Evolutionary conservation across 768 basidiomycete genomes (phyloP), one percentile per base, ranked within the genome.

Genomic region (Podaxis mareebaensis): DNA sequence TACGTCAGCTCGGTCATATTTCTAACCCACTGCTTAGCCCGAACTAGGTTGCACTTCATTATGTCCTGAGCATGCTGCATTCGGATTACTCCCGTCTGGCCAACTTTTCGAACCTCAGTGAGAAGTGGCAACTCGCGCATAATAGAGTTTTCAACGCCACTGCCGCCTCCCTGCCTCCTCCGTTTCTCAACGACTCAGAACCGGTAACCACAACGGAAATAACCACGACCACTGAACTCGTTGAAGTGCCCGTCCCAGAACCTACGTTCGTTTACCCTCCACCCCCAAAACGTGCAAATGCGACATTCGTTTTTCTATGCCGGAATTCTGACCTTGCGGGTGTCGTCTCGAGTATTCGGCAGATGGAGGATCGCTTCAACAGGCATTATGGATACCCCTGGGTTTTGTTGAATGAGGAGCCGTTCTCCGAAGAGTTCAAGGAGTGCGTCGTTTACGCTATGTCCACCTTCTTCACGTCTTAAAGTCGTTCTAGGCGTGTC

Each of bases 351-450:
- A 86, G 84, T 62, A 85, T 90, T 64, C 83, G 83, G 65, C 83
- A 85, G 64, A 79, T 89, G 74, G 95, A 98, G 76, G 88, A 92
- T 68, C 78, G 90, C 30, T 96, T 96, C 76, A 98, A 98, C 78
- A 81, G 79, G 65, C 80, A 84, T 65, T 87, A 86, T 66, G 76
- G 76, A 13, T 95, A 95, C 73, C 91, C 92, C 8, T 95, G 89
- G 77, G 85, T 91, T n/a, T 85, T 95, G 69, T 80, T 96, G 42
- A 95, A 95, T 72, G 93, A 95, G 56, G 87, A 87, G 67, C 84
- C 84, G 0, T 93, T 93, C 71, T 82, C 83, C 3, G 85, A 89
- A 5, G 84, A 87, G 40, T 93, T 93, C 76, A 91, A 89, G 71
- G 74, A 77, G 85, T 88, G 60, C 46, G 80, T 44, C 28, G 12